Conservation (phyloP, 108 stramenopile genomes). For the Mayamaea pseudoterrestris region DNA sequence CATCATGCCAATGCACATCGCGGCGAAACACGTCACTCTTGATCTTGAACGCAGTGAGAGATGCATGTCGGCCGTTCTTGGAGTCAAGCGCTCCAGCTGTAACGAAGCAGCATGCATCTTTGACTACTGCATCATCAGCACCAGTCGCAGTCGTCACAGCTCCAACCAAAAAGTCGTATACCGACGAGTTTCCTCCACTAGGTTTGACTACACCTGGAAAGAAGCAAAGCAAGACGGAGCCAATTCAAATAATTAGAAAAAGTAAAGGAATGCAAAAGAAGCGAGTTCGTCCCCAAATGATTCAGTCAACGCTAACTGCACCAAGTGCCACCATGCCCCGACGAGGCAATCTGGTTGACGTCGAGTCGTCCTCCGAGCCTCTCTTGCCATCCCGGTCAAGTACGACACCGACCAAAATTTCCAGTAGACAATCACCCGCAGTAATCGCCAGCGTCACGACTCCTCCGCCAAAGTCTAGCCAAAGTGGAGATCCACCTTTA, state of each 20-base stretch:
- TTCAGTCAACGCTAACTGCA: no score
- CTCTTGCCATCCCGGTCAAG: neutral
- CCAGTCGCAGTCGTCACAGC: slow-evolving; percentile 25
- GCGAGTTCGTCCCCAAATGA: no score
- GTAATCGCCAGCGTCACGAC: neutral
- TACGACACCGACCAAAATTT: neutral
- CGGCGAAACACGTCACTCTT: slow-evolving; percentile 30
- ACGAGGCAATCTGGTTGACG: no score
- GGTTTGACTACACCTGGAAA: neutral
- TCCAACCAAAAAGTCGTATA: slow-evolving; percentile 8
- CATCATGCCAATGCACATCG: neutral
- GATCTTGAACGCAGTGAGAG: slow-evolving; percentile 63
- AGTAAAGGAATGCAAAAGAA: no score
- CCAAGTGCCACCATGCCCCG: no score
- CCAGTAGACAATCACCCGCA: neutral
- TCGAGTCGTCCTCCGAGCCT: neutral
- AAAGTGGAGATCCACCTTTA: neutral
- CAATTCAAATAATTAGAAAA: neutral
- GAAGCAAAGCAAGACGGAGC: neutral
- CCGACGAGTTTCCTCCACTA: slow-evolving; percentile 6
- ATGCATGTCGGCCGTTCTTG: slow-evolving; percentile 53
- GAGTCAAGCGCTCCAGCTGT: no score
- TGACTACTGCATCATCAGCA: slow-evolving; percentile 15
- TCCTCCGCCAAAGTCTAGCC: neutral
- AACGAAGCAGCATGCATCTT: neutral